A percentile compares a stretch with the other conserved stretches of the same genome.
Conservation (phyloP, 1,284 basidiomycete species). For the Earliella scabrosa region DNA sequence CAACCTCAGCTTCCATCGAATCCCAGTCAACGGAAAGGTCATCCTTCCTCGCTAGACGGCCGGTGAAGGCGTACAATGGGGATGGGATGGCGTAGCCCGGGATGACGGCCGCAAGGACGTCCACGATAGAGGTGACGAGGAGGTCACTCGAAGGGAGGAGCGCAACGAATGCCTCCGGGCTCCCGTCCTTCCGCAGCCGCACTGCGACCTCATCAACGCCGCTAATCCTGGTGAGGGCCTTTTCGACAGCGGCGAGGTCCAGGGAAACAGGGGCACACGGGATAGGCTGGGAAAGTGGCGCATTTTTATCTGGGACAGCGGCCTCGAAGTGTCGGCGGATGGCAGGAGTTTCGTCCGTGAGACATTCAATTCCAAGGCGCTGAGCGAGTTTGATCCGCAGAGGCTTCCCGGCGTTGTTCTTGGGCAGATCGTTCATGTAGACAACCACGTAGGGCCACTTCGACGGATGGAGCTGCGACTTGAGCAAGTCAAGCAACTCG, state of each 20-base stretch:
- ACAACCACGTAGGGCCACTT: constrained; percentile 50
- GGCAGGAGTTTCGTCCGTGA: constrained; percentile 40
- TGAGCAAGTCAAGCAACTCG: constrained; percentile 47
- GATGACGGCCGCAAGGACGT: constrained; percentile 23
- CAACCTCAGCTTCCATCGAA: constrained; percentile 38
- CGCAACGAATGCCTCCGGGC: constrained; percentile 42
- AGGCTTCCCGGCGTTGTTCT: constrained; percentile 50
- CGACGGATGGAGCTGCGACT: constrained; percentile 47
- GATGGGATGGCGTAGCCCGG: constrained; percentile 45
- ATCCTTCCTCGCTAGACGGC: constrained; percentile 7
- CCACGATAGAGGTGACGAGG: constrained; percentile 24
- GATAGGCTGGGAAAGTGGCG: constrained; percentile 43
- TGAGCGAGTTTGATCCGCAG: constrained; percentile 47
- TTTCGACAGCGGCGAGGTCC: constrained; percentile 42
- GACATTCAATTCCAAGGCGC: constrained; percentile 42
- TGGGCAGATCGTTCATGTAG: constrained; percentile 48
- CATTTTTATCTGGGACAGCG: constrained; percentile 34
- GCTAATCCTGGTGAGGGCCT: constrained; percentile 46
- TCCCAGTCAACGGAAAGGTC: constrained; percentile 40
- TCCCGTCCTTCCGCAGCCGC: constrained; percentile 37
- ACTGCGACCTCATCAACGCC: constrained; percentile 56
- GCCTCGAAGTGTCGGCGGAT: constrained; percentile 48
- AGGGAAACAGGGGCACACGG: constrained; percentile 38
- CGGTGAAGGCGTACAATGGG: constrained; percentile 33
- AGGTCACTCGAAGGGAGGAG: constrained; percentile 20